Evolutionary conservation across 2,329 filamentous ascomycete species (phyloP).

Genomic region (Capronia epimyces): DNA sequence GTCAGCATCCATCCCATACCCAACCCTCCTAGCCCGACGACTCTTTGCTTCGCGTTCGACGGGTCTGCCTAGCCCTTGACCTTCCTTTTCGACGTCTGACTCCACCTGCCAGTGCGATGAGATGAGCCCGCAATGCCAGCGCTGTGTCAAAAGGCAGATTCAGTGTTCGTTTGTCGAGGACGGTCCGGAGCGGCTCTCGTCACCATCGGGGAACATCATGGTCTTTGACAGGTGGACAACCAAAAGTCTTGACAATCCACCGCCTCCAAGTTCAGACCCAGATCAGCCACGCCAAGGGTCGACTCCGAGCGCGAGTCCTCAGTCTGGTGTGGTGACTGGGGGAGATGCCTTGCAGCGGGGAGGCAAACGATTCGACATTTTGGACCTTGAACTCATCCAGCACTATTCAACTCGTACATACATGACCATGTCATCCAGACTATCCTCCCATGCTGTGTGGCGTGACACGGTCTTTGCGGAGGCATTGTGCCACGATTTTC

Average conservation of each 20-base stretch:
- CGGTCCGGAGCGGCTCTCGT: slow-evolving; percentile 17
- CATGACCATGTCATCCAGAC: slow-evolving; percentile 27
- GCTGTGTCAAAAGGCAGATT: slow-evolving; percentile 29
- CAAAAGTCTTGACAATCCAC: slow-evolving; percentile 20
- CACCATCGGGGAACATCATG: slow-evolving; percentile 12
- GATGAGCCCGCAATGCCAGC: slow-evolving; percentile 27
- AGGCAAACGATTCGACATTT: slow-evolving; percentile 28
- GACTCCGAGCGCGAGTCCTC: slow-evolving; percentile 1
- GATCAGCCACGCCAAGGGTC: slow-evolving; percentile 9
- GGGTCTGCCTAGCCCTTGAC: not conserved
- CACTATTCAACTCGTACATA: slow-evolving; percentile 41
- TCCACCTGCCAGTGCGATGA: slow-evolving; percentile 25
- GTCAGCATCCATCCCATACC: slow-evolving; percentile 16
- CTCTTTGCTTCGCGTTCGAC: not conserved
- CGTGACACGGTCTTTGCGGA: slow-evolving; percentile 39
- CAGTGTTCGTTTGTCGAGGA: slow-evolving; percentile 27
- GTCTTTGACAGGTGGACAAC: slow-evolving; percentile 18
- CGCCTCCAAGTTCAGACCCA: slow-evolving; percentile 8
- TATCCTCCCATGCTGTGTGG: slow-evolving; percentile 34
- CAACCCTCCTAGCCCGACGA: not conserved
- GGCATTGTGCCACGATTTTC: slow-evolving; percentile 39
- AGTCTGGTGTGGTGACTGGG: slow-evolving; percentile 2
- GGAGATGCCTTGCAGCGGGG: not conserved
- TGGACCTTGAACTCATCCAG: slow-evolving; percentile 44
- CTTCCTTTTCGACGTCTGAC: not conserved